Evolutionary conservation across 2,329 filamentous ascomycete genomes (phyloP).

Genomic region (Ascochyta fabae): DNA sequence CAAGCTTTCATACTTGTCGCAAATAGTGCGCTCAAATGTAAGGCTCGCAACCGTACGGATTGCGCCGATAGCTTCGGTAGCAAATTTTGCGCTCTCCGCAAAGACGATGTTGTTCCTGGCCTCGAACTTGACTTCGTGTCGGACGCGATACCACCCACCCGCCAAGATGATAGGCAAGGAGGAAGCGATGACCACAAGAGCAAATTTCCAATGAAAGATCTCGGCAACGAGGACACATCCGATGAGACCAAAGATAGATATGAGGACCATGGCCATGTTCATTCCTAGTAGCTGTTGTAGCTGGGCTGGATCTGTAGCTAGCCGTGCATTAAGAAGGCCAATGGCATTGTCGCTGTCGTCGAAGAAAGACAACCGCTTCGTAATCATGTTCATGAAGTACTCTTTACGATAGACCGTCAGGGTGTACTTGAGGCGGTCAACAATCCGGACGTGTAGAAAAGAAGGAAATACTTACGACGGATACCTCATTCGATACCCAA

Average conservation of each 20-base stretch:
- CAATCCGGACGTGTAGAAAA: background rate
- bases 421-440: slow-evolving; percentile 20
- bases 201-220: slow-evolving; percentile 82
- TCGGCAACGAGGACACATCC: slow-evolving; percentile 72
- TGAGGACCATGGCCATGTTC: slow-evolving; percentile 75
- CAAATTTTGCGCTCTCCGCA: slow-evolving; percentile 80
- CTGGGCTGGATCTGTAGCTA: slow-evolving; percentile 48
- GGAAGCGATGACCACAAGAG: slow-evolving; percentile 72
- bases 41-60: slow-evolving; percentile 93
- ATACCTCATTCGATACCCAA: slow-evolving; percentile 34
- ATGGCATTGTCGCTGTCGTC: slow-evolving; percentile 86
- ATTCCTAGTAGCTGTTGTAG: slow-evolving; percentile 36
- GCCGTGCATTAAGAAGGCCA: slow-evolving; percentile 75
- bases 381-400: slow-evolving; percentile 84
- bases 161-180: slow-evolving; percentile 75
- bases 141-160: slow-evolving; percentile 78
- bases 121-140: slow-evolving; percentile 48
- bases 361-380: slow-evolving; percentile 92
- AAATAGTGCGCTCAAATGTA: slow-evolving; percentile 82
- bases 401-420: slow-evolving; percentile 77
- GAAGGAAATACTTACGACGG: slow-evolving; percentile 21
- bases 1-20: slow-evolving; percentile 70
- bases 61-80: slow-evolving; percentile 88
- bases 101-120: slow-evolving; percentile 71
- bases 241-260: slow-evolving; percentile 78